Evolutionary conservation across 345 rosid genomes (phyloP).

Genomic region (Luvunga scandens): DNA sequence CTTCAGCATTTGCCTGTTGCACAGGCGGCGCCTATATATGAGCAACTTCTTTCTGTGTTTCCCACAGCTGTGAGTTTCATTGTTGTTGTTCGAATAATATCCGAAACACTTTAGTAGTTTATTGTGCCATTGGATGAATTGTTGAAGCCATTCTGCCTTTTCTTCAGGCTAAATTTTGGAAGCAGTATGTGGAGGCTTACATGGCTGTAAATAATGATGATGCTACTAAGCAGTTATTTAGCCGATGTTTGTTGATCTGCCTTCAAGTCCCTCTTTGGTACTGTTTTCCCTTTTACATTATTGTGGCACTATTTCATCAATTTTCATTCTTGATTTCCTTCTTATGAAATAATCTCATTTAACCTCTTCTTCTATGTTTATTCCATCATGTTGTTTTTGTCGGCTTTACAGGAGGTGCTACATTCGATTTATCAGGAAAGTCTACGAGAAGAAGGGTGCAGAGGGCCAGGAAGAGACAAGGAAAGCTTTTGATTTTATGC

Average conservation of each 20-base stretch:
- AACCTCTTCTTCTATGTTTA: no score
- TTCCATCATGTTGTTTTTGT: conserved; percentile 10
- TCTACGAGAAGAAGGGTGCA: conserved; percentile 79
- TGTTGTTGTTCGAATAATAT: not conserved
- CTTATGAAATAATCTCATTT: not conserved
- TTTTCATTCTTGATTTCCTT: not conserved
- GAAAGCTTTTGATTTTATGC: conserved; percentile 91
- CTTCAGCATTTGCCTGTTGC: conserved; percentile 68
- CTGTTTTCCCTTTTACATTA: conserved; percentile 1
- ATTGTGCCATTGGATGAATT: not conserved
- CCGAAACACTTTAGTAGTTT: not conserved
- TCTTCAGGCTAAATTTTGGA: conserved; percentile 88
- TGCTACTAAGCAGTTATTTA: conserved; percentile 89
- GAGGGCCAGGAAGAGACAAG: conserved; percentile 94
- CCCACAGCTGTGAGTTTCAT: conserved; percentile 82
- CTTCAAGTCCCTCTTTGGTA: conserved; percentile 97
- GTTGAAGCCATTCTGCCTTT: not conserved
- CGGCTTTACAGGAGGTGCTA: conserved; percentile 75
- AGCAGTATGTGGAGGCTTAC: conserved; percentile 90
- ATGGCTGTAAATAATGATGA: conserved; percentile 85
- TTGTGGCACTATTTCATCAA: not conserved
- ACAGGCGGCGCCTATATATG: conserved; percentile 79
- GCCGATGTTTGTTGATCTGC: conserved; percentile 87
- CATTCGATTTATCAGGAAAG: conserved; percentile 88
- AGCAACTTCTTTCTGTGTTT: conserved; percentile 71